Evolutionary conservation across 2,329 filamentous ascomycete genomes (phyloP).

Genomic region (Ophiocordyceps camponoti-rufipedis): DNA sequence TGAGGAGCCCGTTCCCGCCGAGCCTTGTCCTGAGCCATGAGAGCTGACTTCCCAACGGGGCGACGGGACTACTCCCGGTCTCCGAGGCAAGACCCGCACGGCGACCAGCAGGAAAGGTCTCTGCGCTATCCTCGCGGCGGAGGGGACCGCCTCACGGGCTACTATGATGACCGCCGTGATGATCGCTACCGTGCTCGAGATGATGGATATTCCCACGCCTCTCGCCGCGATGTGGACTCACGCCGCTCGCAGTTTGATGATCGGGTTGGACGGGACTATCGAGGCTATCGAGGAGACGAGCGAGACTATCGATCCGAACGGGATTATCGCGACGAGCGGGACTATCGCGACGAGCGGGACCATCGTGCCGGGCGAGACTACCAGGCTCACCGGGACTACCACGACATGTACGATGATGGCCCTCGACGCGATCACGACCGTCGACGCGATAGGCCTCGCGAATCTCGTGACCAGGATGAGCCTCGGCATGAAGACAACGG

Average conservation of each 20-base stretch:
- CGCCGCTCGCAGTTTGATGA: conserved; percentile 9
- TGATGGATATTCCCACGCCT: conserved; percentile 6
- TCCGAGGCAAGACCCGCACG: conserved; percentile 17
- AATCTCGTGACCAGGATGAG: conserved; percentile 6
- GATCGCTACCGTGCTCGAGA: conserved; percentile 11
- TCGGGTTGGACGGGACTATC: conserved; percentile 8
- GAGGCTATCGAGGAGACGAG: neutral
- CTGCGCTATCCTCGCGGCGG: conserved; percentile 8
- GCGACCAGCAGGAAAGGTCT: conserved; percentile 14
- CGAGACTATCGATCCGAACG: neutral
- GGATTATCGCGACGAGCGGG: neutral
- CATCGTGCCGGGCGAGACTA: neutral
- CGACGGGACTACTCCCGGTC: conserved; percentile 24
- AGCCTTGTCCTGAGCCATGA: conserved; percentile 12
- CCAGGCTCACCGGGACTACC: conserved; percentile 14
- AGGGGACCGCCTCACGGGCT: conserved; percentile 7
- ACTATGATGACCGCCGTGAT: conserved; percentile 8
- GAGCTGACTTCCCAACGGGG: conserved; percentile 27
- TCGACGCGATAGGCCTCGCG: conserved; percentile 3
- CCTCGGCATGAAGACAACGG: conserved; percentile 5
- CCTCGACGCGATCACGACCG: conserved; percentile 8
- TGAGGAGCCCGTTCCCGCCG: conserved; percentile 6
- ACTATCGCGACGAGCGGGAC: neutral
- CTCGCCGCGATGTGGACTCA: conserved; percentile 6
- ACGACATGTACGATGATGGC: conserved; percentile 20